Base-by-base conservation (phyloP, 306 rosid species). In the Cucurbita maxima region DNA sequence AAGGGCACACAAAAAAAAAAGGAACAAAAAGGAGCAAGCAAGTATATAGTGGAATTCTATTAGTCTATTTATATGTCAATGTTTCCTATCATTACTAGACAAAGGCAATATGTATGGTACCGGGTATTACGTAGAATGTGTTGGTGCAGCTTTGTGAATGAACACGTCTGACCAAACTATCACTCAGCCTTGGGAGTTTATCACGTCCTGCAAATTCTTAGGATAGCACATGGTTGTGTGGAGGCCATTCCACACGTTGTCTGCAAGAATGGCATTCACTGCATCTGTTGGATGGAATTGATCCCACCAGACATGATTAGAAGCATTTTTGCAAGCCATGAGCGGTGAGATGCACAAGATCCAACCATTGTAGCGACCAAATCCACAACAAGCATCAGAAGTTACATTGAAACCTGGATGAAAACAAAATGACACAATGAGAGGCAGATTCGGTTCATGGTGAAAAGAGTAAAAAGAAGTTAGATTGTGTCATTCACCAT, bases 221-320 rank as follows among this genome's bases (percentile, higher is more conserved):
- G 92, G 96, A 82, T 86, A 83, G 72, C 96, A 93, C 89, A 86
- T 87, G 71, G 80, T 80, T 7, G 97, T 67, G 74, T 90, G 96
- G 51, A 22, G 79, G 59, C 92, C 86, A 78, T 86, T 81, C 96
- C 97, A 93, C 66, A 93, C 79, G 63, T 93, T 90, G 62, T 85
- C 95, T 22, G 90, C 94, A 51, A 93, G 84, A 73, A 93, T 90
- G n/a, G 84, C 82, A 75, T 93, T 93, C 75, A 90, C 97, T 6
- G 83, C 83, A 79, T 86, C 90, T n/a, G 92, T 90, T 75, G 98
- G 98, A 81, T 90, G 98, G 73, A 90, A 90, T 79, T 93, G 96
- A 75, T 90, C 97, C 97, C 96, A 94, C 97, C 98, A 94, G 72
- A 94, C 82, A 76, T 94, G 80, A 62, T 75, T 80, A 62, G 96